These are phyloP conservation scores for Cryphonectria japonica DNA, from an alignment of 2,329 filamentous ascomycete species.

Conservation along the genomic window DNA sequence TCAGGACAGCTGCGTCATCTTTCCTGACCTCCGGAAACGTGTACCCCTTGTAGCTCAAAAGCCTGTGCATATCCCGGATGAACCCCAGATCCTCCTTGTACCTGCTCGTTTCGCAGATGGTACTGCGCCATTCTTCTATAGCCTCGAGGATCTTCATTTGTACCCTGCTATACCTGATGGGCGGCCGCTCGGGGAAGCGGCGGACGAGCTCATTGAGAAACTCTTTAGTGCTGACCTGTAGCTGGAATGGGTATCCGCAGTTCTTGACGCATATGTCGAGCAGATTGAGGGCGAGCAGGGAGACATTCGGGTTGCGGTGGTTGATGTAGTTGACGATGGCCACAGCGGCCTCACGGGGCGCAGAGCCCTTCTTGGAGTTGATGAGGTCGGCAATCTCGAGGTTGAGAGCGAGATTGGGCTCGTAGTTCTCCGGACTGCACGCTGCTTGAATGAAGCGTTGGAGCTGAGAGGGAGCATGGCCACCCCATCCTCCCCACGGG, in stretches of 20 bases:
- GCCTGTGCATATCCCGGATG: constrained; percentile 94
- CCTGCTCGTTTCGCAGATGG: constrained; percentile 95
- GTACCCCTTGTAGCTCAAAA: constrained; percentile 96
- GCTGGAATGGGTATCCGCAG: constrained; percentile 97
- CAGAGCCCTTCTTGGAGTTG: constrained; percentile 95
- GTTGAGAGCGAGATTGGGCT: constrained; percentile 94
- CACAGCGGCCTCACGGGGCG: constrained; percentile 91
- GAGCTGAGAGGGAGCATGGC: constrained; percentile 76
- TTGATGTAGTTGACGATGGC: constrained; percentile 95
- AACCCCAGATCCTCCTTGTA: constrained; percentile 98
- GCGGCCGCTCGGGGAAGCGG: constrained; percentile 91
- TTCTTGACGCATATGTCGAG: constrained; percentile 99
- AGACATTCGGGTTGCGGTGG: constrained; percentile 94
- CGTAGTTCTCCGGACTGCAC: constrained; percentile 96
- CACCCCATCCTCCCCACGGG: constrained; percentile 83
- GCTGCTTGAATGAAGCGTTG: constrained; percentile 96
- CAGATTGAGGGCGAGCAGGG: constrained; percentile 84
- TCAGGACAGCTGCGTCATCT: constrained; percentile 94
- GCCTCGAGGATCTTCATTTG: constrained; percentile 92
- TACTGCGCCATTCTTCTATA: constrained; percentile 97
- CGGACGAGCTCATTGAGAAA: constrained; percentile 98
- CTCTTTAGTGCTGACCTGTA: constrained; percentile 98
- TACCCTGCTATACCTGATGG: constrained; percentile 81
- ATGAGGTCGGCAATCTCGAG: constrained; percentile 96
- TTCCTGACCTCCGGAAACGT: constrained; percentile 88